Base-by-base conservation (phyloP, 2,329 filamentous ascomycete genomes). In the Colletotrichum musicola region DNA sequence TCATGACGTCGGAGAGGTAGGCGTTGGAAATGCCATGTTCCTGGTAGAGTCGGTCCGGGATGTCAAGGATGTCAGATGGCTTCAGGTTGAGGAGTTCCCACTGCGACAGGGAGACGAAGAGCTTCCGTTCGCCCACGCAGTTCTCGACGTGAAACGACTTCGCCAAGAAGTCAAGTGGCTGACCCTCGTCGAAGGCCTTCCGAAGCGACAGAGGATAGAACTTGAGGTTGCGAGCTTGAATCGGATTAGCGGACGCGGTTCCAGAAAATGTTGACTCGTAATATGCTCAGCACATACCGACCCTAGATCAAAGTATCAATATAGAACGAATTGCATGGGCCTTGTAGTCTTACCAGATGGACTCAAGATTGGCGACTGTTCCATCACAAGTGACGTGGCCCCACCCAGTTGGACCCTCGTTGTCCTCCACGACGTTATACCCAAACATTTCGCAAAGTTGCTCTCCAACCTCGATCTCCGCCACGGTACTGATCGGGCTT, bases 71-170 rank as follows among this genome's bases (percentile, higher is more conserved):
- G 0, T 75, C 77, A 1, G 78, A 74, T 0, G 79, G 73, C 27
- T 75, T 78, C 4, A 85, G 75, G 55, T 85, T 85, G 4, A 85
- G 75, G 14, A 85, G 72, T 50, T 85, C 82, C 83, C 83, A 85
- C 0, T 73, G 75, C 0, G 73, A 70, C 6, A 84, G 73, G 0
- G 80, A 68, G 16, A 72, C 75, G 74, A 83, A 82, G 0, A 79
- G 71, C 67, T 79, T 82, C 58, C 49, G 78, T 63, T 64, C 1
- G 47, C 70, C 50, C 76, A 78, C 12, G 77, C 81, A 60, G 71
- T 14, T 62, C 38, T 62, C 49, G 13, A 62, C 59, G 7, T 54
- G 18, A 9, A 62, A 62, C 22, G 12, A 46, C 6, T 46, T 47
- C 16, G 40, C 14, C 12, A 62, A n/a, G n/a, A 62, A 62, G 0